Conservation (phyloP, 2,329 filamentous ascomycete species). For the Diaporthe sp. region DNA sequence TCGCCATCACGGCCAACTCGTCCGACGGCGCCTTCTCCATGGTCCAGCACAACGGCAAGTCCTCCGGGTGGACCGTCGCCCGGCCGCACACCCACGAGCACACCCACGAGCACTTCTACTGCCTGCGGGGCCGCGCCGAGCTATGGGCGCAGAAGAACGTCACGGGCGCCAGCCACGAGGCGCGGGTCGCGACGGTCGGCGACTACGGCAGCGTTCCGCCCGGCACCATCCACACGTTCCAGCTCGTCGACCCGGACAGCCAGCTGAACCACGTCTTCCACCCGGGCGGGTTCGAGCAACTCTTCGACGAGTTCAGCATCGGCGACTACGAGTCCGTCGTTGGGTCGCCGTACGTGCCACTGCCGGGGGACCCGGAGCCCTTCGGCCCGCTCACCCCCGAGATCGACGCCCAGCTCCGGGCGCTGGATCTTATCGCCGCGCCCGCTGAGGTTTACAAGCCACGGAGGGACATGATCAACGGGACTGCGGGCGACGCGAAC, state of each 20-base stretch:
- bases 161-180: conserved; percentile 13
- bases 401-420: conserved; percentile 5
- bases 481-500: neutral
- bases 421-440: conserved; percentile 12
- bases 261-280: conserved; percentile 25
- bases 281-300: conserved; percentile 17
- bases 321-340: neutral
- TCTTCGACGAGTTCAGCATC: neutral
- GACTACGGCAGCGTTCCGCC: conserved; percentile 17
- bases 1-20: conserved; percentile 14
- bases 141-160: conserved; percentile 7
- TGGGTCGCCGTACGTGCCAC: neutral
- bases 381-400: conserved; percentile 13
- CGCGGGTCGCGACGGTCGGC: conserved; percentile 2
- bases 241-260: conserved; percentile 23
- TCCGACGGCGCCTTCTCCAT: conserved; percentile 7
- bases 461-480: conserved; percentile 4
- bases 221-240: conserved; percentile 11
- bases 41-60: conserved; percentile 16
- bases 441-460: neutral
- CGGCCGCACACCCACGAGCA: conserved; percentile 12
- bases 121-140: conserved; percentile 21
- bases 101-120: conserved; percentile 20
- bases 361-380: conserved; percentile 2
- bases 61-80: conserved; percentile 16